Conservation (phyloP, 768 basidiomycete genomes). For the Mycena pura region DNA sequence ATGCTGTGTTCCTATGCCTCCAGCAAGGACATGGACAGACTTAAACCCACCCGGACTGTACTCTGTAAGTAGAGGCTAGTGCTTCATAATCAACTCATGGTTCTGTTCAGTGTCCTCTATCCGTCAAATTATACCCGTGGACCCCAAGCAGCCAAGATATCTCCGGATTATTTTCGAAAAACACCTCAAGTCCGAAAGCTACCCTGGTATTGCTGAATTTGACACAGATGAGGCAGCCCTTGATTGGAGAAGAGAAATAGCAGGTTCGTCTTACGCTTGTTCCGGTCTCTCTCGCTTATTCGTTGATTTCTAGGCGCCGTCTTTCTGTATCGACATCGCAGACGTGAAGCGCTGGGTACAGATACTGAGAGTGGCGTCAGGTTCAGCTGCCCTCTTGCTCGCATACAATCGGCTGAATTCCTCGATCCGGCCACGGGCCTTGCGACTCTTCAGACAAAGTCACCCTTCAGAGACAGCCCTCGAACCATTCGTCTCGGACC, state of each 20-base stretch:
- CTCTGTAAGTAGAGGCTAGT: constrained; percentile 48
- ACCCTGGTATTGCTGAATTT: constrained; percentile 48
- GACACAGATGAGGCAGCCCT: constrained; percentile 63
- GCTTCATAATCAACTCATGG: background rate
- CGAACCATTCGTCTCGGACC: constrained; percentile 2
- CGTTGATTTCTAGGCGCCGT: constrained; percentile 43
- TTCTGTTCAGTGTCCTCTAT: constrained; percentile 55
- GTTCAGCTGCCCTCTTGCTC: constrained; percentile 52
- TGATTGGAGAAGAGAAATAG: constrained; percentile 57
- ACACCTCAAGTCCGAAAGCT: constrained; percentile 27
- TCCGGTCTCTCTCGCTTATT: background rate
- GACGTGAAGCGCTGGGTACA: constrained; percentile 40
- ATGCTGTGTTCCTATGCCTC: constrained; percentile 65
- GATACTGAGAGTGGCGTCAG: constrained; percentile 47
- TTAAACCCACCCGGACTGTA: constrained; percentile 59
- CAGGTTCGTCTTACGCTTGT: constrained; percentile 40
- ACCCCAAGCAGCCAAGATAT: constrained; percentile 51
- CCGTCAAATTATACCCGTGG: constrained; percentile 48
- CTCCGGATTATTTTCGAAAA: constrained; percentile 46
- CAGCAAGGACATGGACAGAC: constrained; percentile 58
- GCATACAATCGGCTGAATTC: constrained; percentile 38
- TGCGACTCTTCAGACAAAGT: constrained; percentile 30
- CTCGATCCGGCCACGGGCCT: constrained; percentile 33
- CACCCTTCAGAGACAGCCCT: background rate
- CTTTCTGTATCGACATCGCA: constrained; percentile 52